Conservation (phyloP, 176 grass and related monocot genomes). For the Microstegium vimineum region DNA sequence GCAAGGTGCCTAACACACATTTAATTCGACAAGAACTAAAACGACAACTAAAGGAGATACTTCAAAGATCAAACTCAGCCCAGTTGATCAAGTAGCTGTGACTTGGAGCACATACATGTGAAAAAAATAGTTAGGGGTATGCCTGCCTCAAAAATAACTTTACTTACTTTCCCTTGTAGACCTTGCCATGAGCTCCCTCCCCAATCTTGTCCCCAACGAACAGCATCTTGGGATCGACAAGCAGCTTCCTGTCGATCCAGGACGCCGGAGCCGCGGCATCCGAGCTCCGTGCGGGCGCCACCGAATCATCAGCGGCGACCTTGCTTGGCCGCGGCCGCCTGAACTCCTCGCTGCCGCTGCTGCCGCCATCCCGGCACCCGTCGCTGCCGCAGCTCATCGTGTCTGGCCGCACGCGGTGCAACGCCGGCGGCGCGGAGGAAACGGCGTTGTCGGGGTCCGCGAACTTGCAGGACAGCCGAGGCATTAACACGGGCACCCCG, state of each 20-base stretch:
- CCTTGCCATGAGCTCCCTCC: slow-evolving; percentile 96
- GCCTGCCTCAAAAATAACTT: not conserved
- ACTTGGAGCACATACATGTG: not conserved
- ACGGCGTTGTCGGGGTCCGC: slow-evolving; percentile 21
- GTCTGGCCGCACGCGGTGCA: slow-evolving; percentile 20
- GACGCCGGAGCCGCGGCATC: slow-evolving; percentile 33
- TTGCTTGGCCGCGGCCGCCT: slow-evolving; percentile 47
- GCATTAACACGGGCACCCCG: slow-evolving; percentile 39
- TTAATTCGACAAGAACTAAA: slow-evolving; percentile 1
- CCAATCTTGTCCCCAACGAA: slow-evolving; percentile 89
- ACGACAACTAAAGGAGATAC: slow-evolving; percentile 2
- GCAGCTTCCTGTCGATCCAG: slow-evolving; percentile 75
- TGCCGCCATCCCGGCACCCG: slow-evolving; percentile 32
- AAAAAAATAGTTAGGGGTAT: slow-evolving; percentile 3
- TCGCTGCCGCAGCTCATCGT: slow-evolving; percentile 64
- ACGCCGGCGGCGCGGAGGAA: not conserved
- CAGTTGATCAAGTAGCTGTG: slow-evolving; percentile 2
- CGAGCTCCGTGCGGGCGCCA: slow-evolving; percentile 26
- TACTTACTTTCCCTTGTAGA: slow-evolving; percentile 97
- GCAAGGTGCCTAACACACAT: not conserved
- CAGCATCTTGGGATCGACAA: slow-evolving; percentile 83
- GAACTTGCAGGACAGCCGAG: slow-evolving; percentile 36
- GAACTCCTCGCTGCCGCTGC: slow-evolving; percentile 34
- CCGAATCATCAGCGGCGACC: slow-evolving; percentile 42
- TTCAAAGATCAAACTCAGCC: slow-evolving; percentile 3